phyloP scores from a whole-genome alignment of 2,329 filamentous ascomycete species.

The Aureobasidium pullulans region DNA sequence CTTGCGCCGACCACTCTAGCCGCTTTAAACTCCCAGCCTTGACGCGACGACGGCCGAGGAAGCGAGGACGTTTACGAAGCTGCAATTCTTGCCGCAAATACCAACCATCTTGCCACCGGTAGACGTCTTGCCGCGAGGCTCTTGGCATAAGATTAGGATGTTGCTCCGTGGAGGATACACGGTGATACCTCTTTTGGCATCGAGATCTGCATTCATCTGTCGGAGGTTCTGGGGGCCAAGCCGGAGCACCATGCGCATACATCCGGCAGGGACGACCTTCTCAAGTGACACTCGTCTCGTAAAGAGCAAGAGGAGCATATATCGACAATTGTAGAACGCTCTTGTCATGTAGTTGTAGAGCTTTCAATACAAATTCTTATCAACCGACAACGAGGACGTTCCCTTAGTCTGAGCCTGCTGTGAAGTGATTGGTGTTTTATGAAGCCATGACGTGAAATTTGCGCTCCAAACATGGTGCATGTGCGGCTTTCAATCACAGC shows the following conservation, averaged over 20 bases:
- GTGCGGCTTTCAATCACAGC: background rate
- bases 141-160: background rate
- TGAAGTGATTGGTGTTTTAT: background rate
- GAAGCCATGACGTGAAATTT: constrained; percentile 1
- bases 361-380: too few relatives aligned
- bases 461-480: background rate
- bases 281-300: background rate
- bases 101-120: background rate
- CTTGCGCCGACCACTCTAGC: background rate
- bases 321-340: background rate
- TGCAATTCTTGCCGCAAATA: background rate
- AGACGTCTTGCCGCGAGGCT: background rate
- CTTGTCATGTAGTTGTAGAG: background rate
- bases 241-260: background rate
- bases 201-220: background rate
- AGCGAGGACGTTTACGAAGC: background rate
- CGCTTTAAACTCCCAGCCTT: constrained; percentile 1
- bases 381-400: background rate
- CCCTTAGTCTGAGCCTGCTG: background rate
- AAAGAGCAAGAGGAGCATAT: too few relatives aligned
- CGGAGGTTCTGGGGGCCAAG: constrained; percentile 1
- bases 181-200: background rate
- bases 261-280: background rate
- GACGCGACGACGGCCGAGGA: background rate
- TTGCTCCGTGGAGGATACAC: background rate